Conservation (phyloP, 495 filamentous ascomycete species). For the Cryomyces antarcticus region DNA sequence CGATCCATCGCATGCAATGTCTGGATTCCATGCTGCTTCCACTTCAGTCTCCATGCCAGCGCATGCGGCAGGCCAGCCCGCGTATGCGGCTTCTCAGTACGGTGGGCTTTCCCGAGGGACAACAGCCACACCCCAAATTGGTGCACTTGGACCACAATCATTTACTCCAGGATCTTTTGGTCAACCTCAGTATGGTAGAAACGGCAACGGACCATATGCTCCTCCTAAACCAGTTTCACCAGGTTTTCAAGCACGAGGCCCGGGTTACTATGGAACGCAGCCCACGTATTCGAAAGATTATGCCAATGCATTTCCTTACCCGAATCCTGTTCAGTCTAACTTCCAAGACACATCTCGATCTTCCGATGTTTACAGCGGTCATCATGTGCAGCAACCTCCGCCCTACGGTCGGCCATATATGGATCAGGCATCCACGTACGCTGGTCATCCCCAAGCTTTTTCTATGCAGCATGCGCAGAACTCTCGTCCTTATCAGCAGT, state of each 20-base stretch:
- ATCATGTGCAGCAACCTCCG: neutral
- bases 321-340: neutral
- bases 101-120: conserved; percentile 18
- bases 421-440: neutral
- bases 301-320: neutral
- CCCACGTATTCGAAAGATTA: no score
- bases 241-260: neutral
- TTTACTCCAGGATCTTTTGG: conserved; percentile 20
- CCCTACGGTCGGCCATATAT: neutral
- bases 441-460: neutral
- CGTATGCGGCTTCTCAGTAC: conserved; percentile 7
- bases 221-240: conserved; percentile 9
- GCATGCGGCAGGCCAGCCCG: conserved; percentile 1
- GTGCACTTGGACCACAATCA: conserved; percentile 14
- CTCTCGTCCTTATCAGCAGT: neutral
- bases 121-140: conserved; percentile 11
- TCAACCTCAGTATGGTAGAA: conserved; percentile 11
- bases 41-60: neutral
- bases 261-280: no score
- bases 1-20: conserved; percentile 17
- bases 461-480: neutral
- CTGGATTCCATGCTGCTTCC: neutral
- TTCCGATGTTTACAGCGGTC: neutral
- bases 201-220: conserved; percentile 17
- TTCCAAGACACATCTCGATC: no score